Evolutionary conservation across 1,139 yeast genomes (phyloP).

Genomic region (Candida buenavistaensis): DNA sequence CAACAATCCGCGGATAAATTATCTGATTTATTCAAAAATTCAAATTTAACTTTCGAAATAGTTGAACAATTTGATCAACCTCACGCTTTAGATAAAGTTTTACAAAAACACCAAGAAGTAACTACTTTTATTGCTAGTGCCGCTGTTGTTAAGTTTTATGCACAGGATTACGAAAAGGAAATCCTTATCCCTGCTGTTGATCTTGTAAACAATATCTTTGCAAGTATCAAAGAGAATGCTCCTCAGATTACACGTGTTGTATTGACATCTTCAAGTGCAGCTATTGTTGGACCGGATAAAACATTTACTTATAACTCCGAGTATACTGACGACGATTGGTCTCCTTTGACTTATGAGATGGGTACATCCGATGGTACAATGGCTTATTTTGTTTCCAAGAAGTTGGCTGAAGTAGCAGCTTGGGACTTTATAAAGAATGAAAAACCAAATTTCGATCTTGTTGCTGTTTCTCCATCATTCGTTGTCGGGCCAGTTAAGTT

Average conservation of each 20-base stretch:
- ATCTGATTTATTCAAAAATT: conserved; percentile 22
- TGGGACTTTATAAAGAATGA: conserved; percentile 23
- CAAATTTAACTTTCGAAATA: conserved; percentile 41
- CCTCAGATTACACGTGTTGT: conserved; percentile 27
- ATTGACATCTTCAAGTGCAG: conserved; percentile 30
- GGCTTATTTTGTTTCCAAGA: conserved; percentile 25
- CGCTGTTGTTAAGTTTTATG: conserved; percentile 26
- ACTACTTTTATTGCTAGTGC: conserved; percentile 51
- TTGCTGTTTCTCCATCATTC: conserved; percentile 17
- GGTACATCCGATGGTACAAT: conserved; percentile 11
- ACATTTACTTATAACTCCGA: conserved; percentile 12
- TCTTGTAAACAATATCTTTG: conserved; percentile 27
- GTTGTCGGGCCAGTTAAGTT: conserved; percentile 27
- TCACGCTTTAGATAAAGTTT: conserved; percentile 53
- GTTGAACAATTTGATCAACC: conserved; percentile 51
- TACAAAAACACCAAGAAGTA: conserved; percentile 46
- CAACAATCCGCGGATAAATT: conserved; percentile 47
- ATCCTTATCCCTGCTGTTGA: conserved; percentile 21
- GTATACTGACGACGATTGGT: conserved; percentile 30
- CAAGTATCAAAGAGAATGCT: conserved; percentile 22
- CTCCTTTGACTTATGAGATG: conserved; percentile 24
- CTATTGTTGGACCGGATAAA: conserved; percentile 16
- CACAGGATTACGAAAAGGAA: conserved; percentile 21
- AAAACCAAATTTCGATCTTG: conserved; percentile 20
- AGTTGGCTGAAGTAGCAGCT: conserved; percentile 25